Evolutionary conservation across 306 rosid species (phyloP), one percentile per base, ranked within the genome.

Genomic region (Lablab purpureus): DNA sequence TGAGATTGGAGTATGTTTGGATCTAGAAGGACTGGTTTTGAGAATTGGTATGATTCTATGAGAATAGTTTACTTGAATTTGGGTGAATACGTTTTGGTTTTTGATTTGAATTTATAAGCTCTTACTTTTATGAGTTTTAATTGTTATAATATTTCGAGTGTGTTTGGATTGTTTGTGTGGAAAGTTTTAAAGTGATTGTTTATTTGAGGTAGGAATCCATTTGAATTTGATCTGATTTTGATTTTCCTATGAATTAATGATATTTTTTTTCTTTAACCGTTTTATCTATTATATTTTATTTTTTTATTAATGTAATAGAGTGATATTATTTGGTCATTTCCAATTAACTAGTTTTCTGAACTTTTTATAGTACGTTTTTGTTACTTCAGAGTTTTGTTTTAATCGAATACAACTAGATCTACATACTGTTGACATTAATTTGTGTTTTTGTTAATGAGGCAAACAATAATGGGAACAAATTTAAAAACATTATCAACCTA

Each of bases 361-460:
- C 11, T 18, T 65, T 72, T 64, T 37, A n/a, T 2, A 0, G 22
- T 8, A 36, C 27, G 34, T 50, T 18, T 65, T 27, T 65, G 3
- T 19, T 23, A 81, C 34, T 40, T 10, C 2, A 43, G 3, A 43
- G 17, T 12, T 43, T 15, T 11, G 11, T 28, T 60, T 17, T 28
- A 7, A 62, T 23, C 14, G 63, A 59, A 59, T 15, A 17, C 67
- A 58, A 6, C 21, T 19, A 54, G 82, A 70, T 84, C 82, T 75
- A 9, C 12, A 14, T 2, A 30, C 43, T 62, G 13, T 28, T 60
- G 23, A 15, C 14, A 7, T 15, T 62, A 21, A 14, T 15, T 28
- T 62, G 19, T 12, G 34, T 58, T 58, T 25, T 60, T 60, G 0
- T 12, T n/a, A 7, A 73, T 78, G 65, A 9, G 55, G 19, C 43